Base-by-base conservation (phyloP, 495 filamentous ascomycete genomes). In the Podospora fimiseda region DNA sequence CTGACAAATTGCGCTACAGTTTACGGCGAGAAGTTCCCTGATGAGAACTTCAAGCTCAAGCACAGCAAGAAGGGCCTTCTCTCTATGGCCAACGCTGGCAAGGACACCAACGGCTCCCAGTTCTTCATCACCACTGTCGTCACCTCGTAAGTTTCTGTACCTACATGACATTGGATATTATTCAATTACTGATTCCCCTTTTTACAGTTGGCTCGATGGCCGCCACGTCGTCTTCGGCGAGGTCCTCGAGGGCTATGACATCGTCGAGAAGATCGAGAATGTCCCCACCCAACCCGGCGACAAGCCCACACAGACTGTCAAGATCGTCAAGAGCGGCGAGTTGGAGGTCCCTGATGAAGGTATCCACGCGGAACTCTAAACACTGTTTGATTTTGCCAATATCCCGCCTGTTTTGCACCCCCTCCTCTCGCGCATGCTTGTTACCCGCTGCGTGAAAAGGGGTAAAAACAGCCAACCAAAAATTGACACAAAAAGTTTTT, bases 41-140 rank as follows among this genome's bases (percentile, higher is more conserved):
- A 98, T 72, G 93, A 98, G 87, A 98, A 97, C 86, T 98, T 98
- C 83, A 98, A 97, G 86, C 80, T 98, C 53, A 95, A 94, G 82
- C 80, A 82, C 75, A 68, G 74, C 66, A 80, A 78, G 70, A 74
- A 74, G 64, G 76, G 81, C 65, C 64, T 75, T 30, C 68, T 84
- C 73, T 88, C 85, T 74, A 96, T 96, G 91, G 93, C 93, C 69
- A 99, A 99, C 72, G 85, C 91, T 53, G 93, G 94, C 70, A 86
- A 88, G 73, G 89, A 97, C 69, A 99, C 93, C 77, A 99, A 99
- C 66, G 94, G 94, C 61, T 94, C 88, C 45, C 94, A 99, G 74
- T 97, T 98, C 81, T 98, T 95, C 80, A 93, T 94, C 58, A 94
- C 89, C 63, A 93, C 89, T 58, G 83, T 85, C 56, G 68, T 88